Conservation (phyloP, 169 alveolate species). For the Besnoitia besnoiti region DNA sequence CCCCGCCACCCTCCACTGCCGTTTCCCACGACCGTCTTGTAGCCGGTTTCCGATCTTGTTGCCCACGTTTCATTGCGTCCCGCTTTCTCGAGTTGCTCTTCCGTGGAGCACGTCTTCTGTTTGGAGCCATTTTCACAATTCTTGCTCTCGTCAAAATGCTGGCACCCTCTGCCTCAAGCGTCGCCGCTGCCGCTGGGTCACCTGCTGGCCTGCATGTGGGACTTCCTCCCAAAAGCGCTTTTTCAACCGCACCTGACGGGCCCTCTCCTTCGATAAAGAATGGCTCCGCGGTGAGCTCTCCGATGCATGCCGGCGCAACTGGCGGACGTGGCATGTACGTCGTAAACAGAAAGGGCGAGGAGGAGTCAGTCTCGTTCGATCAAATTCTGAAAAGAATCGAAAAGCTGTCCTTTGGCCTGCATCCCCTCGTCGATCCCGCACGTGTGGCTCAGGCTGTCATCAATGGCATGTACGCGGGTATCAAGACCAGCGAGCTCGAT, state of each 20-base stretch:
- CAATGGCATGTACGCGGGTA: constrained; percentile 72
- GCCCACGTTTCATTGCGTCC: too few species aligned
- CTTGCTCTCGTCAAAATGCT: too few species aligned
- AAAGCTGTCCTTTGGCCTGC: constrained; percentile 61
- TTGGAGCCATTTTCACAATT: too few species aligned
- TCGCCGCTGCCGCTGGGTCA: background rate
- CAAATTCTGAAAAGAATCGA: constrained; percentile 65
- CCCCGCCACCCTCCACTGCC: too few species aligned
- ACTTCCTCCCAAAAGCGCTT: background rate
- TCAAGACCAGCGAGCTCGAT: constrained; percentile 84
- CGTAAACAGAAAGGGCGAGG: constrained; percentile 70
- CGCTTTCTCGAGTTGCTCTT: too few species aligned
- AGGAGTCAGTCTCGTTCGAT: constrained; percentile 74
- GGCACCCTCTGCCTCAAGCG: background rate
- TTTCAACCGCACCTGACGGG: background rate
- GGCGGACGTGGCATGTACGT: constrained; percentile 70
- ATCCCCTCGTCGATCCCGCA: constrained; percentile 60
- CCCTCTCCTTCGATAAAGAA: background rate
- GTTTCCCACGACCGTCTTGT: too few species aligned
- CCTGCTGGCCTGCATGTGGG: background rate
- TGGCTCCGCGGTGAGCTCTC: background rate
- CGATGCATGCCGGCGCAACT: background rate
- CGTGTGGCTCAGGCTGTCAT: constrained; percentile 29
- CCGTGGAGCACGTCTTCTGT: too few species aligned
- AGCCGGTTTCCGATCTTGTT: too few species aligned